Percentiles rank a stretch among this genome's conserved stretches.
Evolutionary conservation across 345 rosid species (phyloP).

Genomic region (Hibiscus trionum): DNA sequence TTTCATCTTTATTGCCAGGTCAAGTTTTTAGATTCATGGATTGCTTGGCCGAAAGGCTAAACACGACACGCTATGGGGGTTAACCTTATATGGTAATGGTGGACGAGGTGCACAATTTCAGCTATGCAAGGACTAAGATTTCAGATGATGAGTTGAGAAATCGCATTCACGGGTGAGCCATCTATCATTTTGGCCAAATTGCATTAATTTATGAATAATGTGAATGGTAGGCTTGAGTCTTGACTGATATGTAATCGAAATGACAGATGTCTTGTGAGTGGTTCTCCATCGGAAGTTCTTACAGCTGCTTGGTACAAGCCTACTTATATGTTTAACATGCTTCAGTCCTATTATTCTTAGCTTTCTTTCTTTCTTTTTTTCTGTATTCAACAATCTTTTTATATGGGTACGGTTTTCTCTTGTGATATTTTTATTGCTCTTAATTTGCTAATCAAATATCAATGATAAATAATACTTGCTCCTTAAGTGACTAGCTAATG

Average conservation of each 20-base stretch:
- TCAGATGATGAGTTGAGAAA: conserved; percentile 63
- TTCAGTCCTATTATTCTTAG: background rate
- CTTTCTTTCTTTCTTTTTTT: too few relatives aligned
- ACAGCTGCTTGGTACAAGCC: conserved; percentile 55
- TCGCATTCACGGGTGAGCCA: conserved; percentile 63
- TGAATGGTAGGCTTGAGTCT: conserved; percentile 3
- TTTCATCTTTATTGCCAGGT: conserved; percentile 87
- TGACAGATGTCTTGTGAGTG: conserved; percentile 60
- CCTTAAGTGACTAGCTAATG: background rate
- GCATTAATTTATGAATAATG: conserved; percentile 4
- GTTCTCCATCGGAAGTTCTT: conserved; percentile 57
- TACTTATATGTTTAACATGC: background rate
- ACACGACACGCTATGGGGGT: too few relatives aligned
- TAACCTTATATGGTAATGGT: conserved; percentile 1
- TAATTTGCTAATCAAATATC: too few relatives aligned
- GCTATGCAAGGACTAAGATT: conserved; percentile 88
- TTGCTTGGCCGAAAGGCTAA: background rate
- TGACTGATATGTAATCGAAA: background rate
- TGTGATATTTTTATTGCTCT: too few relatives aligned
- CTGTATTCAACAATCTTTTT: too few relatives aligned
- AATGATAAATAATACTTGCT: too few relatives aligned
- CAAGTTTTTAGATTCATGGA: background rate
- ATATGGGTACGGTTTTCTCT: too few relatives aligned
- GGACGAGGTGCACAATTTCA: conserved; percentile 82
- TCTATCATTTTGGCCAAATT: background rate